Conservation (phyloP, 108 stramenopile species). For the Cyclotella baltica region DNA sequence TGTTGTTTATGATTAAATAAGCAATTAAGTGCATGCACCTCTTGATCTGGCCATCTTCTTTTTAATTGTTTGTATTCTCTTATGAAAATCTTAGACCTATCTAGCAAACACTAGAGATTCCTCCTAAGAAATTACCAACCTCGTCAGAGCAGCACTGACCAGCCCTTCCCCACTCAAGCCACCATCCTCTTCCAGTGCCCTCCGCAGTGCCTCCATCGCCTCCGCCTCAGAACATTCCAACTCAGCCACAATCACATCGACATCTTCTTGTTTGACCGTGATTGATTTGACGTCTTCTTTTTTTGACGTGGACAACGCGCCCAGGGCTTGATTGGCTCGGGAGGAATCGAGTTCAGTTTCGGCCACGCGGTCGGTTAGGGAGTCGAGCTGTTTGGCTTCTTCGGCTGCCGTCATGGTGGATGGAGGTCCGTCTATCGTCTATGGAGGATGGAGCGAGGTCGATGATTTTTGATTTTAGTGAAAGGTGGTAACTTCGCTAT, state of each 20-base stretch:
- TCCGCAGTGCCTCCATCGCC: conserved; percentile 64
- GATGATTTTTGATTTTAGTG: too few relatives aligned
- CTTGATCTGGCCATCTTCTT: too few relatives aligned
- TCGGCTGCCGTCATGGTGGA: conserved; percentile 61
- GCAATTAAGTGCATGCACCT: too few relatives aligned
- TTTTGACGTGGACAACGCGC: conserved; percentile 51
- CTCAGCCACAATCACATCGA: conserved; percentile 69
- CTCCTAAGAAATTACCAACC: conserved; percentile 57
- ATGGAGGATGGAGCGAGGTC: too few relatives aligned
- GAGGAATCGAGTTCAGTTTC: conserved; percentile 78
- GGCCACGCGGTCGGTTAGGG: conserved; percentile 77
- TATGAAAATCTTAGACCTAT: too few relatives aligned
- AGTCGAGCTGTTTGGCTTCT: conserved; percentile 87
- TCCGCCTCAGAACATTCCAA: conserved; percentile 78
- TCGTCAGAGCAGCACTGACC: conserved; percentile 68
- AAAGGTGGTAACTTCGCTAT: too few relatives aligned
- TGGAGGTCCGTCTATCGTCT: too few relatives aligned
- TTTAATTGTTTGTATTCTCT: not conserved
- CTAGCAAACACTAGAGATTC: too few relatives aligned
- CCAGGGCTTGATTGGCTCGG: conserved; percentile 75
- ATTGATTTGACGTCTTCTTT: conserved; percentile 30
- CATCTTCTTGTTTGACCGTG: conserved; percentile 72
- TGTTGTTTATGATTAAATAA: too few relatives aligned
- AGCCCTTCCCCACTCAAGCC: conserved; percentile 44
- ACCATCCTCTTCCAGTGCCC: conserved; percentile 48